Evolutionary conservation across 352 stramenopile genomes (phyloP), one percentile per base, ranked within the genome.

Genomic region (Pilasporangium apinafurcum): DNA sequence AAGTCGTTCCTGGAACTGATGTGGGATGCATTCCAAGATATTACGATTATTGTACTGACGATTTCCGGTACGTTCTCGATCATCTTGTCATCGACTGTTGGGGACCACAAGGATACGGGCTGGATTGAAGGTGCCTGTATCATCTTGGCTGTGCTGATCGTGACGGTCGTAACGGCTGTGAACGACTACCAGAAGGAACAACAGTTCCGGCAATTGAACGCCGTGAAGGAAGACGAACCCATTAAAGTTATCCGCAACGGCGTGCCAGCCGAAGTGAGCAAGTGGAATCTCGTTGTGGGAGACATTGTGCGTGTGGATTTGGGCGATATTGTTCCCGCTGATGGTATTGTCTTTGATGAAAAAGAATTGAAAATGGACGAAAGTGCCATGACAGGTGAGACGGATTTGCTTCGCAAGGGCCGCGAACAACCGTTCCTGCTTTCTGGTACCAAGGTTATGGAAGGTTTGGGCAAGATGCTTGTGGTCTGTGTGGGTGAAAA

Each of bases 121-220:
- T 96, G 85, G 86, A 85, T 96, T 13, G 84, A 97, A 54, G 86
- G 86, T 48, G 64, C 74, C 24, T 92, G 83, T 53, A 97, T 97
- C 56, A 64, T 96, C 9, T 49, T 95, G 10, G 82, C 88, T 22
- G 79, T 97, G 31, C 39, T 96, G 8, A 66, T 97, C 12, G 87
- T 96, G 5, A 85, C 83, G 5, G 64, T 80, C 14, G 83, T 97
- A 8, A 92, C 85, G 22, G 86, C 85, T 26, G 48, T 77, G 24
- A 96, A 95, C 48, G 86, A 97, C 53, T 96, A 96, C 54, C 77
- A 85, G 56, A 95, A 96, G 61, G 83, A 96, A 48, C 59, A 86
- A 29, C 83, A 96, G 59, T 97, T 97, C 55, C 62, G 75, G 16
- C 63, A 59, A 10, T 53, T 96, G 26, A 90, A 95, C 41, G 77